Evolutionary conservation across 2,329 filamentous ascomycete species (phyloP).

Genomic region (Cryoendolithus antarcticus): DNA sequence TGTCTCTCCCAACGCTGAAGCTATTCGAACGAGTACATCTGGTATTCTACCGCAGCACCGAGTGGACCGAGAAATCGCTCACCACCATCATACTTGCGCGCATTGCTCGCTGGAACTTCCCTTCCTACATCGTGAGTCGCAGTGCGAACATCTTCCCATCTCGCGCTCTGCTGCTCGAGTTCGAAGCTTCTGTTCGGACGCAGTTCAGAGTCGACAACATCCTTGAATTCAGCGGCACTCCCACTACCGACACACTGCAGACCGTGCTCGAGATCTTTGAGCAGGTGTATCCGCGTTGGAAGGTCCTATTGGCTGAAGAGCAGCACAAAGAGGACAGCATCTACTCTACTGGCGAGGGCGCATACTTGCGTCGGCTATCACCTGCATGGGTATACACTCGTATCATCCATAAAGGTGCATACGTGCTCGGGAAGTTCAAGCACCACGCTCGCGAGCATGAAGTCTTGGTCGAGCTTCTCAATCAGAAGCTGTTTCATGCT

Average conservation of each 20-base stretch:
- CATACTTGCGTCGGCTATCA: slow-evolving; percentile 79
- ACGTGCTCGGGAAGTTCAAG: slow-evolving; percentile 73
- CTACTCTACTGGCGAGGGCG: slow-evolving; percentile 73
- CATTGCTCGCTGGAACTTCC: slow-evolving; percentile 77
- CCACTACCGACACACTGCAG: slow-evolving; percentile 52
- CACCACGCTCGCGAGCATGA: slow-evolving; percentile 64
- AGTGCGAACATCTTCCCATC: slow-evolving; percentile 81
- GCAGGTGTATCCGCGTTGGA: slow-evolving; percentile 71
- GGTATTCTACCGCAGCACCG: slow-evolving; percentile 88
- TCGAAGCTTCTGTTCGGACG: slow-evolving; percentile 71
- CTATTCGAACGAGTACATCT: slow-evolving; percentile 91
- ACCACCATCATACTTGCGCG: slow-evolving; percentile 90
- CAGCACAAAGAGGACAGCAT: slow-evolving; percentile 62
- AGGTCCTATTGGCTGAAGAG: slow-evolving; percentile 57
- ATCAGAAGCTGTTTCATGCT: slow-evolving; percentile 72
- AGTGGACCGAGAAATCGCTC: slow-evolving; percentile 95
- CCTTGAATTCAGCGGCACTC: slow-evolving; percentile 64
- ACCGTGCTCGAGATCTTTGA: slow-evolving; percentile 62
- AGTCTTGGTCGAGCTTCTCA: slow-evolving; percentile 61
- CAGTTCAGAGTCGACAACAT: slow-evolving; percentile 73
- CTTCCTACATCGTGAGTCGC: slow-evolving; percentile 77
- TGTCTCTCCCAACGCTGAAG: slow-evolving; percentile 59
- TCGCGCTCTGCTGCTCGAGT: slow-evolving; percentile 65
- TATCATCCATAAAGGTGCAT: slow-evolving; percentile 77
- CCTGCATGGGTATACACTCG: slow-evolving; percentile 89